Percentiles rank a stretch among this genome's conserved stretches.
Conservation (phyloP, 331 rosid species). For the Ulmus americana region DNA sequence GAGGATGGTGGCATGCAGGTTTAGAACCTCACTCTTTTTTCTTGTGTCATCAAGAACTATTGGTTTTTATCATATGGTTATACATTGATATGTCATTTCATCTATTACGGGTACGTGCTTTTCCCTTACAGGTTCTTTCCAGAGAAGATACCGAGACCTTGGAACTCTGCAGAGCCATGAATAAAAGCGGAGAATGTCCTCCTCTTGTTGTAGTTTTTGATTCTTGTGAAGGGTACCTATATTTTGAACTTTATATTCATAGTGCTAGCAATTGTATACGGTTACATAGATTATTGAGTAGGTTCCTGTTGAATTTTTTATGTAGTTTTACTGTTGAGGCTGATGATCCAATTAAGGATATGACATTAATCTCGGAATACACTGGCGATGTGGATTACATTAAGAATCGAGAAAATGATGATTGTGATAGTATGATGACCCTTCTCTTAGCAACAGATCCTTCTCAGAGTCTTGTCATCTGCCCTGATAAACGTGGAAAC, state of each 20-base stretch:
- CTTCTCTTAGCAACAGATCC: slow-evolving; percentile 43
- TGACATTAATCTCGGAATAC: slow-evolving; percentile 74
- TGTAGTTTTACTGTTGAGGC: slow-evolving; percentile 78
- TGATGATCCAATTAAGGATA: slow-evolving; percentile 65
- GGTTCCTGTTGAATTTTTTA: slow-evolving; percentile 30
- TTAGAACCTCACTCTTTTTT: slow-evolving; percentile 1
- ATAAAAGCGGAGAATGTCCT: slow-evolving; percentile 62
- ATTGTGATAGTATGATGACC: slow-evolving; percentile 79
- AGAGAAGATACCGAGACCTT: slow-evolving; percentile 62
- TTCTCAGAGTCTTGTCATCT: slow-evolving; percentile 53
- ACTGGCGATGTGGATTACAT: slow-evolving; percentile 72
- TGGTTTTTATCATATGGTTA: not conserved
- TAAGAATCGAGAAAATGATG: slow-evolving; percentile 51
- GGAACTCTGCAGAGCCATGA: slow-evolving; percentile 63
- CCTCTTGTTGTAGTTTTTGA: slow-evolving; percentile 67
- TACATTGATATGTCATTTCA: not conserved
- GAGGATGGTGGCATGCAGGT: slow-evolving; percentile 95
- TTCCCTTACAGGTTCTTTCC: slow-evolving; percentile 43
- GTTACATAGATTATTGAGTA: slow-evolving; percentile 24
- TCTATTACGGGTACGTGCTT: slow-evolving; percentile 5
- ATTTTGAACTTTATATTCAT: slow-evolving; percentile 30
- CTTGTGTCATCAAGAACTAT: not conserved
- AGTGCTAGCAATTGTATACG: slow-evolving; percentile 19
- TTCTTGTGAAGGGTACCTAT: slow-evolving; percentile 64
- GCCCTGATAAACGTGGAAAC: slow-evolving; percentile 72